These are phyloP conservation scores for Passalora sequoiae DNA, from an alignment of 2,329 filamentous ascomycete genomes.

Conservation along the genomic window DNA sequence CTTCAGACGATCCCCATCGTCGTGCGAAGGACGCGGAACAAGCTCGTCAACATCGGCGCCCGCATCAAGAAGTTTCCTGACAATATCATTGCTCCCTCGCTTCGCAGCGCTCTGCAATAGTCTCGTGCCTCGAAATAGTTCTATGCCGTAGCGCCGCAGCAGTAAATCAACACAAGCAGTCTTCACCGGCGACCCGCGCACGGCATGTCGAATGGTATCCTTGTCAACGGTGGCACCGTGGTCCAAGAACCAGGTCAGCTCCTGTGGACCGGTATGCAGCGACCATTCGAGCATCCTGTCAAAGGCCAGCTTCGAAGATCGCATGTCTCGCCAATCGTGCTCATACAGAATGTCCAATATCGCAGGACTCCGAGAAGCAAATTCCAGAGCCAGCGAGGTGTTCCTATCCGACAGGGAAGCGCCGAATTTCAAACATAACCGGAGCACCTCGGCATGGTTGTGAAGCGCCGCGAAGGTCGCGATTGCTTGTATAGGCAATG, in stretches of 20 bases:
- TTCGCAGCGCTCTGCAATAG: constrained; percentile 17
- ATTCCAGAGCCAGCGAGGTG: constrained; percentile 15
- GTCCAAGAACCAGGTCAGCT: constrained; percentile 17
- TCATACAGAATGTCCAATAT: constrained; percentile 15
- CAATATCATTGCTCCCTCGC: constrained; percentile 10
- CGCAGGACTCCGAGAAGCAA: constrained; percentile 7
- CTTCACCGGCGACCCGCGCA: constrained; percentile 8
- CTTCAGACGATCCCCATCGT: constrained; percentile 12
- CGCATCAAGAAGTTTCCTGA: constrained; percentile 11
- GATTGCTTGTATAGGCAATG: constrained; percentile 10
- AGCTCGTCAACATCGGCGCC: constrained; percentile 15
- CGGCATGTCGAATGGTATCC: constrained; percentile 7
- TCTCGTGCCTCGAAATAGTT: constrained; percentile 11
- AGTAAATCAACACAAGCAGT: constrained; percentile 13
- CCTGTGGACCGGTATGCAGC: constrained; percentile 13
- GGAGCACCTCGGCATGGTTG: constrained; percentile 13
- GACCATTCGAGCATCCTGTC: constrained; percentile 15
- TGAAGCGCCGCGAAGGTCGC: constrained; percentile 14
- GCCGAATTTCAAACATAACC: constrained; percentile 12
- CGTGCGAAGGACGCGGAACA: constrained; percentile 6
- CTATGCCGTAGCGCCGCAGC: constrained; percentile 7
- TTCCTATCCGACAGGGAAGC: constrained; percentile 15
- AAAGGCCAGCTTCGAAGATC: constrained; percentile 11
- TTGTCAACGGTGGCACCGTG: constrained; percentile 13
- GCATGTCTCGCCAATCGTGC: constrained; percentile 15